These are phyloP conservation scores for Lithospermum erythrorhizon DNA, from an alignment of 257 asterid genomes.

Conservation along the genomic window DNA sequence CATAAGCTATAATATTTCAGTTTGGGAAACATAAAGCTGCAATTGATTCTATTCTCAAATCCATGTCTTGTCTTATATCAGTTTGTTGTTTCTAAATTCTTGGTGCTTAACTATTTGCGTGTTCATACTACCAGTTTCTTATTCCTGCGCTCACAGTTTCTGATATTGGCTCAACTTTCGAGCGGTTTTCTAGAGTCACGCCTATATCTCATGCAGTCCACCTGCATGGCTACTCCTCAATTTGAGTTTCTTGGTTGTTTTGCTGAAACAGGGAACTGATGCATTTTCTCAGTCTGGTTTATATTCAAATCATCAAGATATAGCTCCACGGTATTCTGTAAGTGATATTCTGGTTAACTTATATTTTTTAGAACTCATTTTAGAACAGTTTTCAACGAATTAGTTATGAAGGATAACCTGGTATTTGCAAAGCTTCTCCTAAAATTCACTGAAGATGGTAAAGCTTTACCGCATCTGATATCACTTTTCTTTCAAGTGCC, in stretches of 20 bases:
- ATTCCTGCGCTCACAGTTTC: not conserved
- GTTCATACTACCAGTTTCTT: too few species aligned
- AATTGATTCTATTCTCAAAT: not conserved
- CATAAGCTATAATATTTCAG: not conserved
- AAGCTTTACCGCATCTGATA: not conserved
- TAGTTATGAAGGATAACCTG: not conserved
- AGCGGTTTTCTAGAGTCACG: not conserved
- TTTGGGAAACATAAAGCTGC: not conserved
- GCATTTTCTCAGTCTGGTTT: conserved; percentile 92
- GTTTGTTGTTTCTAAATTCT: not conserved
- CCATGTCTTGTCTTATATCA: not conserved
- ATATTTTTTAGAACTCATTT: not conserved
- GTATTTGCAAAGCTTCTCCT: not conserved
- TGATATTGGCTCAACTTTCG: not conserved
- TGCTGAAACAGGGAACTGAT: conserved; percentile 55
- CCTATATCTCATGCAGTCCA: not conserved
- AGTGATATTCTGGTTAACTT: conserved; percentile 15
- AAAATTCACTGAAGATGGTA: not conserved
- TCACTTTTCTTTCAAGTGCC: not conserved
- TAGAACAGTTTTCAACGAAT: not conserved
- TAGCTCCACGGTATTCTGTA: conserved; percentile 87
- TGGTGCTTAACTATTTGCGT: not conserved
- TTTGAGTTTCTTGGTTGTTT: conserved; percentile 1
- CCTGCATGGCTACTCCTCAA: conserved; percentile 1
- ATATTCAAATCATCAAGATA: conserved; percentile 86